These are phyloP conservation scores for Sisymbrium irio DNA, from an alignment of 345 rosid species.

Conservation along the genomic window DNA sequence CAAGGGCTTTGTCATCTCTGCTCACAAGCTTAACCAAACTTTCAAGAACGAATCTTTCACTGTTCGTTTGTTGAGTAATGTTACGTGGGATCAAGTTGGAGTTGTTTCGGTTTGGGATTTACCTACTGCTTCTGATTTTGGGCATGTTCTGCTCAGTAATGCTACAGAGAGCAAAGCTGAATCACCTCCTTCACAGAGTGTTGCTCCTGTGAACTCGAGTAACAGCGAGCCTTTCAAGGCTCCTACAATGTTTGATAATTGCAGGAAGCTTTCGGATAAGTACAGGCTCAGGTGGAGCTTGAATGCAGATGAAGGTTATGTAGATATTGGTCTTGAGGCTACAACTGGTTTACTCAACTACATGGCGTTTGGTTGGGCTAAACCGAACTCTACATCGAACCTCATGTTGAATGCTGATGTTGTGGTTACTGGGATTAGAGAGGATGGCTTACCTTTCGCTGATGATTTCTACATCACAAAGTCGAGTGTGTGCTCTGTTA, in stretches of 20 bases:
- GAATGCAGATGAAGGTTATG: slow-evolving; percentile 47
- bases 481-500: slow-evolving; percentile 63
- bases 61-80: slow-evolving; percentile 47
- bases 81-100: slow-evolving; percentile 63
- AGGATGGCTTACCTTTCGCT: slow-evolving; percentile 69
- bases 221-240: slow-evolving; percentile 28
- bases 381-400: slow-evolving; percentile 44
- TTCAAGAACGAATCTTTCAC: slow-evolving; percentile 61
- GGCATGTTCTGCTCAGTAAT: slow-evolving; percentile 55
- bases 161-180: slow-evolving; percentile 32
- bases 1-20: slow-evolving; percentile 63
- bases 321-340: slow-evolving; percentile 88
- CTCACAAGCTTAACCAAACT: slow-evolving; percentile 58
- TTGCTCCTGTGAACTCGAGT: slow-evolving; percentile 13
- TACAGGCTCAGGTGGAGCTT: slow-evolving; percentile 81
- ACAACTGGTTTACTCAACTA: slow-evolving; percentile 55
- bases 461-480: slow-evolving; percentile 80
- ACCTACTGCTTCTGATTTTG: slow-evolving; percentile 69
- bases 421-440: slow-evolving; percentile 67
- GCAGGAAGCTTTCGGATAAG: slow-evolving; percentile 59
- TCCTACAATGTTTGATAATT: slow-evolving; percentile 79
- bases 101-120: slow-evolving; percentile 71
- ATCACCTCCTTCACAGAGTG: slow-evolving; percentile 42
- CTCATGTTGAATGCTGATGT: slow-evolving; percentile 81
- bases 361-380: slow-evolving; percentile 97